Evolutionary conservation across 106 monocot genomes (phyloP), one percentile per base, ranked within the genome.

Genomic region (Dendrobium officinale): DNA sequence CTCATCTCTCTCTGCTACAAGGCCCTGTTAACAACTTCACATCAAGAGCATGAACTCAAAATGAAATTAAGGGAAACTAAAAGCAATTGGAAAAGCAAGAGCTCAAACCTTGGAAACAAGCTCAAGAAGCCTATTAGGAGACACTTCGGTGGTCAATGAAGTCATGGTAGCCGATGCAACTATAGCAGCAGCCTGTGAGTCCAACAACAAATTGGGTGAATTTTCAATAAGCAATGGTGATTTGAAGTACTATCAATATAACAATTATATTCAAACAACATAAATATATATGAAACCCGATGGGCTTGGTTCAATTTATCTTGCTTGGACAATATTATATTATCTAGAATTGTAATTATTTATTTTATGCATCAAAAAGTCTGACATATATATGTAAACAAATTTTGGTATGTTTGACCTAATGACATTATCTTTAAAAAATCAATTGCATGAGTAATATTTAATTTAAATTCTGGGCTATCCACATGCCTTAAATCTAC

Each of bases 141-240:
- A 85, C 2, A 83, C 88, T 29, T 90, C 92, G 0, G 75, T 77
- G 82, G 44, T 81, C 56, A 88, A 42, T 22, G 94, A 90, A 18
- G 94, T 89, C 90, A 90, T 94, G 18, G 94, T 97, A 49, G 90
- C 97, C 27, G 88, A 81, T 18, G 92, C 90, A 67, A 94, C 97
- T 6, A 88, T 89, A 47, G 80, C 48, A 1, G 97, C 94, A 70
- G 92, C 97, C 94, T 96, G 77, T n/a, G 55, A 78, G 67, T 37
- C 22, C 4, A 42, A 42, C 27, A 18, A 73, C 17, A 41, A 73
- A 26, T 70, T 31, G 27, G 11, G 73, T 42, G 40, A 64, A 42
- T 55, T 61, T 61, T 61, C 5, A 58, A 37, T 37, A 37, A 70
- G 20, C 70, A 37, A 33, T 37, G n/a, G n/a, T 7, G 26, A 45